A percentile compares a stretch with the other conserved stretches of the same genome.
Conservation (phyloP, 2,329 filamentous ascomycete genomes). For the Ophiostoma ulmi region DNA sequence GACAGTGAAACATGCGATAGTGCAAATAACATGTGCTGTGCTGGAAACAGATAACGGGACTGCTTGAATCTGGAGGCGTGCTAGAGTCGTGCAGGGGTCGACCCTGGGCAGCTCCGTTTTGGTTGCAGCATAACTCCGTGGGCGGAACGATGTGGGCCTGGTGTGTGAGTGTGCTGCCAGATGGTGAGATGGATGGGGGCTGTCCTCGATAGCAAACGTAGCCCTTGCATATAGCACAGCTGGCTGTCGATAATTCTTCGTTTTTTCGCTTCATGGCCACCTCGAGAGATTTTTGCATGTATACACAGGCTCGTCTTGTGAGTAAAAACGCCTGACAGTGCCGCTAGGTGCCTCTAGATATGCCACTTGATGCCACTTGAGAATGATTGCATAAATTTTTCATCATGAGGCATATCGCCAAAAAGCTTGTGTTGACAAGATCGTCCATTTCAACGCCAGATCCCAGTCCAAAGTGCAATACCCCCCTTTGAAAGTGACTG, state of each 20-base stretch:
- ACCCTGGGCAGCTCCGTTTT: not conserved
- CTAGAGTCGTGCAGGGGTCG: not conserved
- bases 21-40: not conserved
- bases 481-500: not conserved
- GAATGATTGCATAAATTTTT: not conserved
- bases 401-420: not conserved
- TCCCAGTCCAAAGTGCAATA: not conserved
- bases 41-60: not conserved
- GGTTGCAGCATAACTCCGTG: conserved; percentile 7
- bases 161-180: conserved; percentile 7
- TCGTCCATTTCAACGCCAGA: not conserved
- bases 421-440: conserved; percentile 3
- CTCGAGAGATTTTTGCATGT: not conserved
- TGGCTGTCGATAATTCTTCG: not conserved
- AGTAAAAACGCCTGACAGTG: not conserved
- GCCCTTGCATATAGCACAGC: conserved; percentile 2
- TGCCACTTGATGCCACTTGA: not conserved
- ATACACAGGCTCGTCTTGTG: not conserved
- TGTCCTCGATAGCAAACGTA: not conserved
- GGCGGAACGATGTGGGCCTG: not conserved
- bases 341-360: not conserved
- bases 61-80: not conserved
- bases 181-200: not conserved
- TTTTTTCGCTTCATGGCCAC: not conserved
- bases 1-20: not conserved